phyloP scores from a whole-genome alignment of 331 rosid species.

The Phaseolus coccineus region DNA sequence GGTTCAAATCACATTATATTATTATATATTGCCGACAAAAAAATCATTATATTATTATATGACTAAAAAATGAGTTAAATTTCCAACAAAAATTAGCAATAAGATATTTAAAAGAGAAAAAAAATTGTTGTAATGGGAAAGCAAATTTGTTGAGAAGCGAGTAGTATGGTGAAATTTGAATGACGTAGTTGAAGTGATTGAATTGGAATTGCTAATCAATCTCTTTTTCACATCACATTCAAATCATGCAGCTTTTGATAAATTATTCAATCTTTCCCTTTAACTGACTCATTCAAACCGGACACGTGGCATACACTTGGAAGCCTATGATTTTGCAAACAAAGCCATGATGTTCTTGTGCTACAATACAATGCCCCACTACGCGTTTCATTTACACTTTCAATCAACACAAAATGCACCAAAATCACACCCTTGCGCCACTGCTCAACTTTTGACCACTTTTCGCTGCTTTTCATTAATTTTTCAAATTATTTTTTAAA shows the following conservation, averaged over 20 bases:
- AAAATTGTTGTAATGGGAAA: no score
- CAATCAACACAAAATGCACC: neutral
- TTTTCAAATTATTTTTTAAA: no score
- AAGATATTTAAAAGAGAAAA: no score
- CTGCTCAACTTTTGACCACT: no score
- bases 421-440: no score
- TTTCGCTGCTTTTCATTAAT: no score
- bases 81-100: no score
- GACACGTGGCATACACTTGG: constrained; percentile 41
- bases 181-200: neutral
- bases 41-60: no score
- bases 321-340: neutral
- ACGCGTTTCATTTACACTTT: neutral
- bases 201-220: constrained; percentile 10
- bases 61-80: no score
- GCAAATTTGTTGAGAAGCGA: no score
- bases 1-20: no score
- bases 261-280: constrained; percentile 23
- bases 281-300: constrained; percentile 3
- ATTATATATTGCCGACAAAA: no score
- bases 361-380: neutral
- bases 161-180: neutral
- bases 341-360: neutral
- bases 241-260: constrained; percentile 25
- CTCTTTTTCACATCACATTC: constrained; percentile 23